Conservation (phyloP, 139 green algal genomes). For the Pleodorina starrii region DNA sequence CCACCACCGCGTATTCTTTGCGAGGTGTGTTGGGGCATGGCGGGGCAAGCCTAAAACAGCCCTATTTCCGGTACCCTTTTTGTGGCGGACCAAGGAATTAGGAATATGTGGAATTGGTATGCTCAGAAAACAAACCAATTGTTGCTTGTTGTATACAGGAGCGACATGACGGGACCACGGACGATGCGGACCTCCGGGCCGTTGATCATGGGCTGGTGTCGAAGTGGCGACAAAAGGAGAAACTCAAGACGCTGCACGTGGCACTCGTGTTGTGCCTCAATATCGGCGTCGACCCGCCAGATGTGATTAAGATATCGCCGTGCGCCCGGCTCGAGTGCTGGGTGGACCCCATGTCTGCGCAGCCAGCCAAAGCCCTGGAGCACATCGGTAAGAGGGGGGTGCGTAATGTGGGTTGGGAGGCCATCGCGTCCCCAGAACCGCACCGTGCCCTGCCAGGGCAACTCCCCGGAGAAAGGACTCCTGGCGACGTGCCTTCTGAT, state of each 20-base stretch:
- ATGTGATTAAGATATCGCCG: slow-evolving; percentile 97
- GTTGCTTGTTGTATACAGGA: no score
- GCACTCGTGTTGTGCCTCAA: slow-evolving; percentile 99
- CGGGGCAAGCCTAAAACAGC: background rate
- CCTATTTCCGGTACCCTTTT: background rate
- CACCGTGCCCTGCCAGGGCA: no score
- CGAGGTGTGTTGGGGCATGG: background rate
- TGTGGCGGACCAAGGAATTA: background rate
- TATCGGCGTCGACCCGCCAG: slow-evolving; percentile 98
- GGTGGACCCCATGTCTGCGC: slow-evolving; percentile 96
- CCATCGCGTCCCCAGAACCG: no score
- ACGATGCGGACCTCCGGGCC: slow-evolving; percentile 2
- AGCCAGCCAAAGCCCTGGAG: slow-evolving; percentile 94
- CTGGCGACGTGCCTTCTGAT: no score
- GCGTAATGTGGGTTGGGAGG: no score
- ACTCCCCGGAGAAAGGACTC: no score
- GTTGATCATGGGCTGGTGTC: slow-evolving; percentile 55
- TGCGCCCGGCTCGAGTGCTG: slow-evolving; percentile 96
- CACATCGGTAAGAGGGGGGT: slow-evolving; percentile 86
- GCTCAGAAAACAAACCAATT: no score
- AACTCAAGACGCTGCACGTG: slow-evolving; percentile 93
- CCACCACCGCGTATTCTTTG: slow-evolving; percentile 26
- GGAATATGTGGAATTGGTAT: no score
- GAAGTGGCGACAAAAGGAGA: slow-evolving; percentile 93
- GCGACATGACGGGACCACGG: slow-evolving; percentile 25